phyloP scores from a whole-genome alignment of 148 eudicot species.

The Vaccinium macrocarpon region DNA sequence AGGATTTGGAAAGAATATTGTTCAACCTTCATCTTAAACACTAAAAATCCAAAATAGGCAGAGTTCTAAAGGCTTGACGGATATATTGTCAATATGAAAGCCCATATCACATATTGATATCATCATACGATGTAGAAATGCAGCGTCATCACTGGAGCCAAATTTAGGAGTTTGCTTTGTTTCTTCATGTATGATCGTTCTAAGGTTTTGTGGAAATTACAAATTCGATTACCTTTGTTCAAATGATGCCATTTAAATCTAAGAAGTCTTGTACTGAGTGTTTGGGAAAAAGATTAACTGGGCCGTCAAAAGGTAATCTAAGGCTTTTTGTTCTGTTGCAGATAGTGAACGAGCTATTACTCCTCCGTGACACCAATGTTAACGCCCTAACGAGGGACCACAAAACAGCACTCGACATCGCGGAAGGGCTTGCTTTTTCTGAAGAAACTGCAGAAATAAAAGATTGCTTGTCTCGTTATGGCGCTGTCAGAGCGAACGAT shows the following conservation, averaged over 20 bases:
- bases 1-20: not conserved
- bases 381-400: slow-evolving; percentile 65
- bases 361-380: slow-evolving; percentile 51
- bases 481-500: slow-evolving; percentile 58
- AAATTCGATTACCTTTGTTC: not conserved
- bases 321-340: slow-evolving; percentile 27
- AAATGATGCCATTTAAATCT: not conserved
- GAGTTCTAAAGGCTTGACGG: not conserved
- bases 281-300: not conserved
- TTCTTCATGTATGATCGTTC: not conserved
- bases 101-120: not conserved
- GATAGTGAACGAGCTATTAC: slow-evolving; percentile 59
- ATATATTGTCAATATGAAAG: not conserved
- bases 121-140: not conserved
- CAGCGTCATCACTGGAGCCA: not conserved
- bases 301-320: not conserved
- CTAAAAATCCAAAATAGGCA: not conserved
- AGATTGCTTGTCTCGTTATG: slow-evolving; percentile 38
- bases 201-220: not conserved
- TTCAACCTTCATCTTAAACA: not conserved
- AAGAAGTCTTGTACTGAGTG: not conserved
- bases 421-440: slow-evolving; percentile 53
- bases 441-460: slow-evolving; percentile 55
- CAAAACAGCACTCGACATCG: slow-evolving; percentile 72
- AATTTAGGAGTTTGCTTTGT: not conserved